Conservation (phyloP, 805 yeast species). For the Maudiozyma bulderi region DNA sequence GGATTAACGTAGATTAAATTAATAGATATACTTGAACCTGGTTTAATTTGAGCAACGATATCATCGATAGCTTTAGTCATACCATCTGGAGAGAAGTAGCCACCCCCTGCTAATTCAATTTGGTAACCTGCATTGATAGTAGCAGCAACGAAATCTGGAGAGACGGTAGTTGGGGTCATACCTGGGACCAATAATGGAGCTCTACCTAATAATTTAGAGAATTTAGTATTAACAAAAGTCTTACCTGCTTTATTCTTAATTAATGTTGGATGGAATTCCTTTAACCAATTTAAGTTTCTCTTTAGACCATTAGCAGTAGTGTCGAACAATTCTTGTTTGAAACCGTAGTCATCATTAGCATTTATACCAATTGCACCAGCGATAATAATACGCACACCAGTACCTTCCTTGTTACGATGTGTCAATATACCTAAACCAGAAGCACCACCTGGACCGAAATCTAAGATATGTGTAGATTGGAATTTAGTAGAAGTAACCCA, state of each 20-base stretch:
- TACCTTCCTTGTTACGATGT: conserved; percentile 96
- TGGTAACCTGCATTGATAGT: conserved; percentile 94
- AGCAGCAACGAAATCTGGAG: conserved; percentile 88
- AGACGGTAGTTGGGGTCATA: conserved; percentile 97
- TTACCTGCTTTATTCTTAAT: conserved; percentile 65
- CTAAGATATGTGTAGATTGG: conserved; percentile 78
- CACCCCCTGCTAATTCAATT: conserved; percentile 98
- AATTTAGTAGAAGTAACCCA: conserved; percentile 90
- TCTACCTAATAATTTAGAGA: conserved; percentile 82
- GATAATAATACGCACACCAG: conserved; percentile 88
- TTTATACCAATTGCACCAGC: conserved; percentile 81
- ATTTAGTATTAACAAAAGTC: conserved; percentile 84
- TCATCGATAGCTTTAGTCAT: conserved; percentile 69
- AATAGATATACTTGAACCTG: conserved; percentile 86
- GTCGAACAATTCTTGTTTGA: conserved; percentile 90
- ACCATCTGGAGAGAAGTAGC: conserved; percentile 68
- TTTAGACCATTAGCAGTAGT: conserved; percentile 53
- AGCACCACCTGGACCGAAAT: conserved; percentile 98
- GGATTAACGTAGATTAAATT: conserved; percentile 95
- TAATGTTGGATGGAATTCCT: conserved; percentile 78
- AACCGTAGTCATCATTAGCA: conserved; percentile 80
- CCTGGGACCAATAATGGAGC: conserved; percentile 98
- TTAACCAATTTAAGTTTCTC: conserved; percentile 85
- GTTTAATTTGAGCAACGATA: conserved; percentile 57
- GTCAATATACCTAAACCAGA: conserved; percentile 95